Base-by-base conservation (phyloP, 2,329 filamentous ascomycete genomes). In the Pseudopithomyces chartarum region DNA sequence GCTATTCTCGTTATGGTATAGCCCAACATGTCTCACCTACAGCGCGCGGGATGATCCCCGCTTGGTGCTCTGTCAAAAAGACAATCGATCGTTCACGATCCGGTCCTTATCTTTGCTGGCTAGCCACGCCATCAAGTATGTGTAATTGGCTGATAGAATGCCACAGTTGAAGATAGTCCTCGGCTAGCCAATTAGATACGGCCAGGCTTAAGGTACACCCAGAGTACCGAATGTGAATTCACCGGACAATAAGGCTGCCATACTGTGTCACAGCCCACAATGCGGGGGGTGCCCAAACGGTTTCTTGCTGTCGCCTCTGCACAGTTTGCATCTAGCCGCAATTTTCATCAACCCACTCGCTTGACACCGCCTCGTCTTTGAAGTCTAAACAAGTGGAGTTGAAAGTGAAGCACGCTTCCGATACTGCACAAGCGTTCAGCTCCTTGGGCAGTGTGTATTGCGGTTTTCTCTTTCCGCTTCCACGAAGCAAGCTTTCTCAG, bases 191-290 rank as follows among this genome's bases (percentile, higher is more conserved):
- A 66, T 63, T 29, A 52, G 33, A 34, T 13, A 39, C 39, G 45
- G 45, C 44, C 39, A 17, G 36, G 23, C 29, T 4, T 11, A 43
- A n/a, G 44, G 22, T 13, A 45, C 39, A 36, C 51, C 42, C 29
- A 54, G 13, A 50, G 11, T 26, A 38, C 29, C 32, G 40, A 45
- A 36, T 33, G 39, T 52, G 40, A 45, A 46, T 13, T 46, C 50
- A 57, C 60, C 69, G 69, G 66, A 68, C 46, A 58, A 46, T 55
- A 60, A 55, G 58, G 56, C 56, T 47, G 52, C 55, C 45, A 54
- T 55, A 58, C 44, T 65, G 68, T 70, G 66, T 62, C 51, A 73
- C 69, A 58, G 49, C 29, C 20, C 52, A 19, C 34, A 40, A 12
- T 26, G 40, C 52, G 36, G 49, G 36, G 49, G 44, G 46, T 36